Evolutionary conservation across 169 alveolate species (phyloP).

Genomic region (Cryptosporidium parvum): DNA sequence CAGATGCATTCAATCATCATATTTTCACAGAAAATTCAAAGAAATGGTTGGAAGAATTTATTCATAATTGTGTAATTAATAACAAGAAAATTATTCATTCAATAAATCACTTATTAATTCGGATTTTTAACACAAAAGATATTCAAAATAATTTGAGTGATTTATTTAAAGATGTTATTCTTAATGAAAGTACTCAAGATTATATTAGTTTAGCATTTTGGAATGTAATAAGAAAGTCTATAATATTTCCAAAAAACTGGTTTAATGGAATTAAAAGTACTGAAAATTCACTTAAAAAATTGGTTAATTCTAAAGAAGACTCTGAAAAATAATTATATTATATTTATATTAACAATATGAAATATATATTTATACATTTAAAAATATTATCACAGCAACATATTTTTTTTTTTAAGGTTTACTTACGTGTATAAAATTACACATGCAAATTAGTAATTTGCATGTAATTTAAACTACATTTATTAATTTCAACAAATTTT

Average conservation of each 20-base stretch:
- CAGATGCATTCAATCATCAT: slow-evolving; percentile 55
- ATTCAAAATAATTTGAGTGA: slow-evolving; percentile 38
- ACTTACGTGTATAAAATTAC: slow-evolving; percentile 9
- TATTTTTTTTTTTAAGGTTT: not conserved
- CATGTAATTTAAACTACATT: not conserved
- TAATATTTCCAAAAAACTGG: slow-evolving; percentile 53
- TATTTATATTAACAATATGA: too few species aligned
- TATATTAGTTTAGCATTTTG: slow-evolving; percentile 57
- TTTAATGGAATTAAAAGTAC: slow-evolving; percentile 32
- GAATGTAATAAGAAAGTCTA: slow-evolving; percentile 42
- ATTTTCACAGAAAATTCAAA: slow-evolving; percentile 61
- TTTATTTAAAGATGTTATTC: slow-evolving; percentile 8
- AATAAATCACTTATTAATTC: slow-evolving; percentile 15
- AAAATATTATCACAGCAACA: not conserved
- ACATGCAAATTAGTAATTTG: not conserved
- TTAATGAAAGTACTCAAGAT: slow-evolving; percentile 39
- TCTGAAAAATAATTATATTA: not conserved
- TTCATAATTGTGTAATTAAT: slow-evolving; percentile 19
- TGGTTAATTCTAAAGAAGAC: not conserved
- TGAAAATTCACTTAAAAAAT: not conserved
- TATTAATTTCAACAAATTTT: too few species aligned
- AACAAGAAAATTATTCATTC: slow-evolving; percentile 17
- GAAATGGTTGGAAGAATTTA: slow-evolving; percentile 55
- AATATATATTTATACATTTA: too few species aligned
- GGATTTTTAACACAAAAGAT: slow-evolving; percentile 41